phyloP scores from a whole-genome alignment of 2,329 filamentous ascomycete species.

The Microdochium bolleyi region DNA sequence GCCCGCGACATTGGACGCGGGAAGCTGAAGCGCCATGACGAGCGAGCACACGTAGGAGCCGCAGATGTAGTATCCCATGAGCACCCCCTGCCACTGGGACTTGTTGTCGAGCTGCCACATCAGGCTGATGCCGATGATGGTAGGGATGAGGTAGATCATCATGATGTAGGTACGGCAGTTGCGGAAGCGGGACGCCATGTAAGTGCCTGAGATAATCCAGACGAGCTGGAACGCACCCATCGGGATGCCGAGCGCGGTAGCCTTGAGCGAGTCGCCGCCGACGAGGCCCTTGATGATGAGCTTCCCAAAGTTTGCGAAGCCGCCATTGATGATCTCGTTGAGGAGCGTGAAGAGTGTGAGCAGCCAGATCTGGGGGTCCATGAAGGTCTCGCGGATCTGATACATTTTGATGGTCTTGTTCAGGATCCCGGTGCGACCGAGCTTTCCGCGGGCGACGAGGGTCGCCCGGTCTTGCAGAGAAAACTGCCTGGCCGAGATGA shows the following conservation, averaged over 20 bases:
- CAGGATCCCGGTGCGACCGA: constrained; percentile 32
- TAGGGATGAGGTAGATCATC: constrained; percentile 41
- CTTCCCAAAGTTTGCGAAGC: constrained; percentile 46
- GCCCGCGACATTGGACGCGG: constrained; percentile 36
- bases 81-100: constrained; percentile 33
- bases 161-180: constrained; percentile 44
- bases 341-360: constrained; percentile 35
- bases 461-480: constrained; percentile 32
- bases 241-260: constrained; percentile 45
- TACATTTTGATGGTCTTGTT: constrained; percentile 37
- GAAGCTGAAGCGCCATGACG: constrained; percentile 44
- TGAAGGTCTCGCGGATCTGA: constrained; percentile 37
- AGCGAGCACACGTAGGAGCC: constrained; percentile 40
- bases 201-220: constrained; percentile 45
- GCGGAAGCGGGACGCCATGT: constrained; percentile 38
- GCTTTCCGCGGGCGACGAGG: constrained; percentile 27
- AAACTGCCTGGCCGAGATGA: constrained; percentile 31
- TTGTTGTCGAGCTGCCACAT: constrained; percentile 38
- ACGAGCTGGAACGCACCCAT: constrained; percentile 44
- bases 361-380: constrained; percentile 35
- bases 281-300: constrained; percentile 45
- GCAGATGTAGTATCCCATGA: constrained; percentile 43
- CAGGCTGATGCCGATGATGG: constrained; percentile 36
- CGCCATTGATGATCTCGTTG: constrained; percentile 46
- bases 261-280: constrained; percentile 27